Evolutionary conservation across 805 yeast species (phyloP).

Genomic region (Candida silvatica): DNA sequence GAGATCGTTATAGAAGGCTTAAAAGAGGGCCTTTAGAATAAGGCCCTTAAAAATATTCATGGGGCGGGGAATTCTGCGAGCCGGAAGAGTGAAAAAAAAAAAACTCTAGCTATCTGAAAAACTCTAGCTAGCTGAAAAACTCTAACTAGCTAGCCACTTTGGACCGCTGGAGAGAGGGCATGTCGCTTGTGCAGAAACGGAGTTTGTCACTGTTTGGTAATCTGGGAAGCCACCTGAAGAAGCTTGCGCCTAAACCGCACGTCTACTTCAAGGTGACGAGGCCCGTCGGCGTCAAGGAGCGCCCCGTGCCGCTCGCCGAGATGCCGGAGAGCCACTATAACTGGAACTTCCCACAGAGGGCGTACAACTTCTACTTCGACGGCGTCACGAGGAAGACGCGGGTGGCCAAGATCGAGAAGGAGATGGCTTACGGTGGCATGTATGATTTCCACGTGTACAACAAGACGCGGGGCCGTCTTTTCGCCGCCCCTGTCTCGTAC

Average conservation of each 20-base stretch:
- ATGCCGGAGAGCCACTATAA: slow-evolving; percentile 19
- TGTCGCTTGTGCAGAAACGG: slow-evolving; percentile 14
- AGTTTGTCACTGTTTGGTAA: slow-evolving; percentile 24
- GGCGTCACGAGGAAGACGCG: slow-evolving; percentile 27
- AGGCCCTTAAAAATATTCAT: no score
- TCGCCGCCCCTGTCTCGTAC: slow-evolving; percentile 71
- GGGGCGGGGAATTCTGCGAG: no score
- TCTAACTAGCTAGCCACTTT: no score
- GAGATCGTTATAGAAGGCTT: no score
- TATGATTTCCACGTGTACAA: slow-evolving; percentile 55
- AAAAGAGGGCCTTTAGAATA: no score
- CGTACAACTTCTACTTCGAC: slow-evolving; percentile 27
- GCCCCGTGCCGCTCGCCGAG: slow-evolving; percentile 15
- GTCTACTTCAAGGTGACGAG: slow-evolving; percentile 22
- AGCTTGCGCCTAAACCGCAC: slow-evolving; percentile 27
- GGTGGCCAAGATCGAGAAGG: slow-evolving; percentile 38
- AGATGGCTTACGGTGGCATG: slow-evolving; percentile 61
- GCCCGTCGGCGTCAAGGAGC: slow-evolving; percentile 23
- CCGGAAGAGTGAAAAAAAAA: no score
- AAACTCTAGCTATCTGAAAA: no score
- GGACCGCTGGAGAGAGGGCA: no score
- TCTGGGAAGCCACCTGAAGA: slow-evolving; percentile 21
- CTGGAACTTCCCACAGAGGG: slow-evolving; percentile 20
- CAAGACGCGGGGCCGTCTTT: slow-evolving; percentile 78
- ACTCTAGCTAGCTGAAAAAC: no score